Evolutionary conservation across 768 basidiomycete species (phyloP), one percentile per base, ranked within the genome.

Genomic region (Suillus subalutaceus): DNA sequence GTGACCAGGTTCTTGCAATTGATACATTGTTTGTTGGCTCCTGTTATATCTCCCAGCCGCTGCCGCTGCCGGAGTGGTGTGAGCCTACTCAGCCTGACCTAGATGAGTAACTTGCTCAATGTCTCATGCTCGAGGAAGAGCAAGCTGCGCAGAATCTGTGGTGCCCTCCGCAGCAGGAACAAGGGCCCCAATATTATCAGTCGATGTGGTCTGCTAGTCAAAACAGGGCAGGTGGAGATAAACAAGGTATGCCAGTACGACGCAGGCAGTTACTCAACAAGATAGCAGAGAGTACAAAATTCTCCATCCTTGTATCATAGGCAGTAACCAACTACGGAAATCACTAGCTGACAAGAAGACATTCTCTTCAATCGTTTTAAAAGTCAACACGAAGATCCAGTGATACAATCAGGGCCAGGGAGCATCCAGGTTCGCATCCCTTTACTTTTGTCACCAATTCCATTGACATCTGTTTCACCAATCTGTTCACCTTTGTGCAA

Each of bases 321-420:
- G 12, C 18, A 43, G 26, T 60, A 13, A 32, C 6, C n/a, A 20
- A 56, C 20, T n/a, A 6, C 15, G 16, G 55, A 38, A 18, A 56
- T 48, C 10, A 30, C 61, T 65, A 91, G 90, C 84, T 63, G 92
- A 93, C 4, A 93, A 91, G 80, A 91, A 88, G 78, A 93, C 92
- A 0, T 85, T 94, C 75, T 88, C 84, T 57, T 84, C 80, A 10
- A 74, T 94, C 35, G 82, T 94, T 48, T 87, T 86, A 41, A 94
- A 90, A 74, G 91, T 93, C 57, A 93, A 88, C 72, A 87, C 91
- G 6, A 94, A 94, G 84, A 87, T 94, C 66, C 89, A 91, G 71
- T 93, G 94, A 71, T 88, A 87, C 67, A 92, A 94, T 46, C 86
- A 88, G 71, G 73, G 74, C 18, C 71, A 75, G 55, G 71, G 73